Base-by-base conservation (phyloP, 78 protist genomes). In the Emiliania huxleyi region DNA sequence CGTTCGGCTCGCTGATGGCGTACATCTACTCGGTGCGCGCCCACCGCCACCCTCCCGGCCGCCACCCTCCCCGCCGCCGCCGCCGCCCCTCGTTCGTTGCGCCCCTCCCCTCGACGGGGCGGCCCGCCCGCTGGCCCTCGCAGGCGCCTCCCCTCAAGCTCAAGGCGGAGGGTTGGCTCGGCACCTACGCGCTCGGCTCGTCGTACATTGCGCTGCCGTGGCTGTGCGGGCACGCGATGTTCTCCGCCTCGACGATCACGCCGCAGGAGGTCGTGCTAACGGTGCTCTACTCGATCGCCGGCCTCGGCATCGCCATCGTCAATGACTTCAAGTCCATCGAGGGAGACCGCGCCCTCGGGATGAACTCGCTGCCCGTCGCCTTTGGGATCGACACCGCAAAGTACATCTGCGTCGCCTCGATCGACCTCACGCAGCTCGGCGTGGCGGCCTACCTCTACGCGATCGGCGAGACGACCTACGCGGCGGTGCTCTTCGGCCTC, bases 191-290 rank as follows among this genome's bases (percentile, higher is more conserved):
- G 44, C 87, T 77, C 19, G 93, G 93, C 56, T 69, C 93, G 33
- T 46, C 83, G 29, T 93, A 87, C 92, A 93, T 93, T 15, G 84
- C 92, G 0, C 71, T 93, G 44, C 94, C 94, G 29, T 93, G 94
- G 94, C 83, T 90, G 94, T 87, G 92, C 71, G 94, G 94, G 21
- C 93, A 90, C 40, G 93, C 81, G 43, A 56, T 81, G 89, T 88
- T 55, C 75, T 0, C 35, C 56, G 69, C 56, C 29, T 0, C 15
- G 37, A 26, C 93, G 45, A 11, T 90, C 69, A 26, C 23, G 12
- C 87, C 85, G 44, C 93, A 35, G 21, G 93, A 42, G 43, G 25
- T 90, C 40, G 75, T 88, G 33, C 92, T 93, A n/a, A 87, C 94
- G 25, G 1, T 88, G 19, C 92, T 93, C 35, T 93, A 93, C 87